Evolutionary conservation across 2,329 filamentous ascomycete genomes (phyloP), one percentile per base, ranked within the genome.

Genomic region (Cercospora sesami): DNA sequence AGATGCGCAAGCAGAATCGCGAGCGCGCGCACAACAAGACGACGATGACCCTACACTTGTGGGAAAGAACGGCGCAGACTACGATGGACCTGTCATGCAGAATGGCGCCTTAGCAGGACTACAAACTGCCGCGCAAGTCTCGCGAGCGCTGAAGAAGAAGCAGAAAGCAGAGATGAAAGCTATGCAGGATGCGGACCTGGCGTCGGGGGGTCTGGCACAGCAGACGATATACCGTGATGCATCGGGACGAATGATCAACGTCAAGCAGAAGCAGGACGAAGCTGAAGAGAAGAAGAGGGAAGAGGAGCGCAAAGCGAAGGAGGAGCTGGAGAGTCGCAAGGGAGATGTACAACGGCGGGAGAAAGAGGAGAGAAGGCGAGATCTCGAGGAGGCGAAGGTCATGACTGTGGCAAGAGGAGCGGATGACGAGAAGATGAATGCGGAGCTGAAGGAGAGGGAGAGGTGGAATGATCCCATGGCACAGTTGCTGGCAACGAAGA

Each of bases 151-250:
- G 21, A 89, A 86, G 73, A 86, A 87, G 76, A 88, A 91, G 16
- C 88, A 90, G 71, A 86, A 84, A 12, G 87, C 89, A 72, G 90
- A 93, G 74, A 81, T 80, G 64, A 79, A 80, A 65, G 81, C 82
- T 42, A 83, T 83, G 72, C 75, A 79, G 48, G 82, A 83, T 39
- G 81, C 81, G 16, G 83, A 82, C 2, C 77, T 81, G 51, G 79
- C 81, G 64, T 76, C 79, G 53, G 79, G 78, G 58, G 81, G 78
- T 0, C 78, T 80, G 66, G 86, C 87, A 33, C 86, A 90, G 74
- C 93, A 97, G 80, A 96, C 94, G 0, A 93, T 97, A 26, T 97
- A 98, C 79, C 91, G 95, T 74, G 95, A 99, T 80, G 95, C 96
- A 10, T 95, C 91, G 3, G 95, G 95, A 12, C 87, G 94, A n/a